Conservation (phyloP, 257 asterid genomes). For the Apocynum venetum region DNA sequence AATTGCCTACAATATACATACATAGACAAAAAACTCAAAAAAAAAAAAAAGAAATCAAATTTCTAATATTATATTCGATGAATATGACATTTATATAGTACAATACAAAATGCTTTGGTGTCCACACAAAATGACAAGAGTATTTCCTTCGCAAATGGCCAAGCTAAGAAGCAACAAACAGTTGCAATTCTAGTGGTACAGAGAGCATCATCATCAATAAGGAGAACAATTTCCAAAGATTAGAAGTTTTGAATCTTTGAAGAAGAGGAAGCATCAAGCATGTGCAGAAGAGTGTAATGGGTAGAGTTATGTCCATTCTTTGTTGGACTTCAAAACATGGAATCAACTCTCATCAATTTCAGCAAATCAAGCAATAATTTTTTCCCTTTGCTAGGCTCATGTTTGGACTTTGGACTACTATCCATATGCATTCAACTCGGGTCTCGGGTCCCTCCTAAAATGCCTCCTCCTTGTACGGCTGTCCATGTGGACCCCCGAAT, state of each 20-base stretch:
- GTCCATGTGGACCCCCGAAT: constrained; percentile 10
- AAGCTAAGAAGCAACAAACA: neutral
- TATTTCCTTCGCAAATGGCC: too few species aligned
- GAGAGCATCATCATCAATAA: neutral
- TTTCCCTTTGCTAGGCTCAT: constrained; percentile 21
- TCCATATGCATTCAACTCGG: neutral
- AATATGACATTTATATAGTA: too few species aligned
- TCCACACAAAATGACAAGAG: too few species aligned
- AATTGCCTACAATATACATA: too few species aligned
- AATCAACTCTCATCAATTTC: constrained; percentile 15
- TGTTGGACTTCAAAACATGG: neutral
- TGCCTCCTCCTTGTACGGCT: constrained; percentile 11
- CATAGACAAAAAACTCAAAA: too few species aligned
- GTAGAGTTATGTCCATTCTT: neutral
- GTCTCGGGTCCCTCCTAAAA: neutral
- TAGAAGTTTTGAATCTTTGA: neutral
- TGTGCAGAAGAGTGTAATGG: neutral
- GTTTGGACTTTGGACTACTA: constrained; percentile 17
- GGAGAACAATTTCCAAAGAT: neutral
- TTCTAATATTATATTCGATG: too few species aligned
- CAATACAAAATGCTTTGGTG: too few species aligned
- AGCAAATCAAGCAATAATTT: constrained; percentile 53
- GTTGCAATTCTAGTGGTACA: neutral
- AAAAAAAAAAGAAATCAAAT: too few species aligned
- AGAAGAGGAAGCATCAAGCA: neutral